These are phyloP conservation scores for Taxillus chinensis DNA, from an alignment of 164 flowering plant genomes.

Conservation along the genomic window DNA sequence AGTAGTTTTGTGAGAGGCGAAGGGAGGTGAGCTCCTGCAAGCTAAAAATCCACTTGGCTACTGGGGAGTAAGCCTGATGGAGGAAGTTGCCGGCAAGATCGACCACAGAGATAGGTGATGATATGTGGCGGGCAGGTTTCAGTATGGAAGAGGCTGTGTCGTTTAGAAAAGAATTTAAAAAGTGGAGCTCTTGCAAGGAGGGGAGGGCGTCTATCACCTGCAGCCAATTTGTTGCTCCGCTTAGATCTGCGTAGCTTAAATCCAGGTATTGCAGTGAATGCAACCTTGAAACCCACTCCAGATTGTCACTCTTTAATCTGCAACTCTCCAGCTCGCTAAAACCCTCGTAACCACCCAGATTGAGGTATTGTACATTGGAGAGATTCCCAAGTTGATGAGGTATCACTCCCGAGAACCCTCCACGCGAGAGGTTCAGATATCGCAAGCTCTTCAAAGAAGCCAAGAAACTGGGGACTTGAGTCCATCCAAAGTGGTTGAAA, in stretches of 20 bases:
- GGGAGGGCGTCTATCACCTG: conserved; percentile 12
- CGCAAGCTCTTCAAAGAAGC: neutral
- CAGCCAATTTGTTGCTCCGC: conserved; percentile 12
- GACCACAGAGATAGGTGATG: conserved; percentile 5
- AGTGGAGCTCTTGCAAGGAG: conserved; percentile 13
- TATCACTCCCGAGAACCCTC: neutral
- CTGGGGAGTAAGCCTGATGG: neutral
- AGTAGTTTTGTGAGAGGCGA: neutral
- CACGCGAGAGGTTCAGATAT: neutral
- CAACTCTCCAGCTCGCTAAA: too few species aligned
- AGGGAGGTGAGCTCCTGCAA: neutral
- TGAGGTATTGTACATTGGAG: neutral
- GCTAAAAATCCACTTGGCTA: neutral
- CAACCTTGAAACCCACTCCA: conserved; percentile 18
- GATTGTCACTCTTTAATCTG: neutral
- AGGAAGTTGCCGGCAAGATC: conserved; percentile 1
- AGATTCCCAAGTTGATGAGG: neutral
- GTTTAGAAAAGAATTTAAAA: conserved; percentile 1
- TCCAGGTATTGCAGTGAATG: conserved; percentile 15
- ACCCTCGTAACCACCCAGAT: neutral
- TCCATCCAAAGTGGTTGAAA: neutral
- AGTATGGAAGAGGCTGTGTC: neutral
- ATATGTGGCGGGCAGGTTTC: neutral
- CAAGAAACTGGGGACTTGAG: neutral
- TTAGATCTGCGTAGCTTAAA: conserved; percentile 10